Base-by-base conservation (phyloP, 1,284 basidiomycete species). In the Cystobasidium slooffiae region DNA sequence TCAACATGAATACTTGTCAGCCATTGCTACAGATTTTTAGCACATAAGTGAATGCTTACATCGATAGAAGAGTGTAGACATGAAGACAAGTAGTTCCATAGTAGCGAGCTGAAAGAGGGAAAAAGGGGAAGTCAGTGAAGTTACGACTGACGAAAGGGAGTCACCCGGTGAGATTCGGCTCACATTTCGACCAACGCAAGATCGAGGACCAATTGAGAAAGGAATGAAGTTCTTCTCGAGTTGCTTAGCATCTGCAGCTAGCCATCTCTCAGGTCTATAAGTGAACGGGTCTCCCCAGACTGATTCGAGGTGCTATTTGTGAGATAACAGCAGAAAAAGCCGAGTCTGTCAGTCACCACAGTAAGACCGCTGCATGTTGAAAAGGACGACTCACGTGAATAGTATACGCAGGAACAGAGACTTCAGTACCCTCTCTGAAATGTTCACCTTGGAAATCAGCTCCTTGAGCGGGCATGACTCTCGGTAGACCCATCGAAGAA, bases 401-500 rank as follows among this genome's bases (percentile, higher is more conserved):
- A 14, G 43, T 65, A 22, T 61, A 55, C 10, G 53, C 20, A 49
- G 66, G 59, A 20, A 58, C 64, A 14, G 66, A 68, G 8, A 55
- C 67, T 20, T 90, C 89, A 6, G 92, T 90, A 69, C 91, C 92
- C 61, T 85, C 85, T 37, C 88, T 87, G 86, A 93, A 93, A 78
- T 84, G 84, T 74, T 85, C 81, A 7, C 86, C 90, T 10, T 85
- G 86, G 76, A 92, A 79, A 7, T 90, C 80, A 9, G 79, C 90
- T 18, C 49, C 63, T 56, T 88, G 90, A 65, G 88, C 85, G 1
- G 91, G 90, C 8, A 88, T 88, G 69, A 91, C 77, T 53, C 92
- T 88, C n/a, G 92, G 90, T 24, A 96, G 88, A 37, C 93, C 93
- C 64, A 94, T 86, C 2, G 89, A 87, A 1, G 82, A 84, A 16